These are phyloP conservation scores for Sclerotinia glacialis DNA, from an alignment of 2,329 filamentous ascomycete genomes.

Conservation along the genomic window DNA sequence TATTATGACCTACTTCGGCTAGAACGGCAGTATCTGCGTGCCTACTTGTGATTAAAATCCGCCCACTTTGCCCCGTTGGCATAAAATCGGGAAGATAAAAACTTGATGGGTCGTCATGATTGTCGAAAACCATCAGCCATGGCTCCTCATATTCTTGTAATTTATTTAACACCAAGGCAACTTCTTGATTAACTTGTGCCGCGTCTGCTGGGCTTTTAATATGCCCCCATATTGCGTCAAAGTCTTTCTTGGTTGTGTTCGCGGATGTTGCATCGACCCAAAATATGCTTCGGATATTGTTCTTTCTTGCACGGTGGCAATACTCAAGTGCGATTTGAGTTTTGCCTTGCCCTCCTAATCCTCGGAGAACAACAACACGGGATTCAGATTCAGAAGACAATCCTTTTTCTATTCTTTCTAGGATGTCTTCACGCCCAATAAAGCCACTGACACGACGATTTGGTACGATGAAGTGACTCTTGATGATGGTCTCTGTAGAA, in stretches of 20 bases:
- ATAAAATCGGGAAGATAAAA: slow-evolving; percentile 27
- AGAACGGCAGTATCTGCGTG: slow-evolving; percentile 16
- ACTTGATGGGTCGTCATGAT: slow-evolving; percentile 28
- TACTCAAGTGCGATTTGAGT: slow-evolving; percentile 32
- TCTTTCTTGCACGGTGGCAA: slow-evolving; percentile 24
- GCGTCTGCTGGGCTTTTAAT: slow-evolving; percentile 17
- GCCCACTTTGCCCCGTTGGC: slow-evolving; percentile 23
- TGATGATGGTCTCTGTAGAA: not conserved
- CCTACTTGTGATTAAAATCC: slow-evolving; percentile 30
- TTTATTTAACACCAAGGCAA: slow-evolving; percentile 19
- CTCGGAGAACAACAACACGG: slow-evolving; percentile 27
- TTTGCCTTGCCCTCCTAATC: slow-evolving; percentile 33
- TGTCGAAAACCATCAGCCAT: slow-evolving; percentile 35
- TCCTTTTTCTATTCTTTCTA: slow-evolving; percentile 24
- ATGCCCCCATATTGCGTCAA: slow-evolving; percentile 23
- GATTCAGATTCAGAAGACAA: slow-evolving; percentile 15
- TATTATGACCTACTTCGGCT: not conserved
- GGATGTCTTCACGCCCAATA: slow-evolving; percentile 28
- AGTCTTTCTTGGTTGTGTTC: slow-evolving; percentile 24
- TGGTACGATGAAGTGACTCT: slow-evolving; percentile 23
- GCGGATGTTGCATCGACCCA: slow-evolving; percentile 31
- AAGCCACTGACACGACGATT: slow-evolving; percentile 24
- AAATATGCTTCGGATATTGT: slow-evolving; percentile 22
- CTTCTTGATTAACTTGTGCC: slow-evolving; percentile 5
- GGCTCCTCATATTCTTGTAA: slow-evolving; percentile 18